These are phyloP conservation scores for Harringtonia lauricola DNA, from an alignment of 2,329 filamentous ascomycete genomes.

Conservation along the genomic window DNA sequence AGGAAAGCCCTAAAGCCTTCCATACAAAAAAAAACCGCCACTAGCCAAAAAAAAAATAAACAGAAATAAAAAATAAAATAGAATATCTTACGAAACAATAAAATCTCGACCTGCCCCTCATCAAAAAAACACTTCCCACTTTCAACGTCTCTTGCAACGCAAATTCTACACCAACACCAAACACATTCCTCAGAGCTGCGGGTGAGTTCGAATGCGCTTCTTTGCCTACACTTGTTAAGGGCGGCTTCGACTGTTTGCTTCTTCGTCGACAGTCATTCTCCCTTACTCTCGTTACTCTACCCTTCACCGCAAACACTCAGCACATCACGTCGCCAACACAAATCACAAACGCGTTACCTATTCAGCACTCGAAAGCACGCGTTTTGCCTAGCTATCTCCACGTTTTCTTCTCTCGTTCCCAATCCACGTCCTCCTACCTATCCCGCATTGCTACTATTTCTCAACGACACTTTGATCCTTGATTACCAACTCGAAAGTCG, in stretches of 20 bases:
- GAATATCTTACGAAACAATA: conserved; percentile 7
- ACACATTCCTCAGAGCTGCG: background rate
- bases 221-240: too few species aligned
- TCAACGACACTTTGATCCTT: too few species aligned
- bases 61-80: conserved; percentile 6
- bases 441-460: too few species aligned
- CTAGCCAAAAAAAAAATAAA: conserved; percentile 6
- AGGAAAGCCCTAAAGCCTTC: conserved; percentile 2
- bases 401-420: background rate
- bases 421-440: background rate
- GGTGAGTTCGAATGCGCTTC: conserved; percentile 1
- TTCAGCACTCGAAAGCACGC: too few species aligned
- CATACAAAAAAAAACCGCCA: conserved; percentile 1
- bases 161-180: conserved; percentile 5
- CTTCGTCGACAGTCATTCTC: too few species aligned
- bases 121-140: conserved; percentile 9
- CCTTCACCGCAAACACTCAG: too few species aligned
- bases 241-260: too few species aligned
- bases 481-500: too few species aligned
- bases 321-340: too few species aligned
- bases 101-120: conserved; percentile 12
- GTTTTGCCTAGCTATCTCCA: too few species aligned
- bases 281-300: too few species aligned
- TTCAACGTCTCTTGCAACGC: conserved; percentile 6
- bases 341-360: too few species aligned